phyloP scores from a whole-genome alignment of 495 filamentous ascomycete species.

The Neurospora intermedia region DNA sequence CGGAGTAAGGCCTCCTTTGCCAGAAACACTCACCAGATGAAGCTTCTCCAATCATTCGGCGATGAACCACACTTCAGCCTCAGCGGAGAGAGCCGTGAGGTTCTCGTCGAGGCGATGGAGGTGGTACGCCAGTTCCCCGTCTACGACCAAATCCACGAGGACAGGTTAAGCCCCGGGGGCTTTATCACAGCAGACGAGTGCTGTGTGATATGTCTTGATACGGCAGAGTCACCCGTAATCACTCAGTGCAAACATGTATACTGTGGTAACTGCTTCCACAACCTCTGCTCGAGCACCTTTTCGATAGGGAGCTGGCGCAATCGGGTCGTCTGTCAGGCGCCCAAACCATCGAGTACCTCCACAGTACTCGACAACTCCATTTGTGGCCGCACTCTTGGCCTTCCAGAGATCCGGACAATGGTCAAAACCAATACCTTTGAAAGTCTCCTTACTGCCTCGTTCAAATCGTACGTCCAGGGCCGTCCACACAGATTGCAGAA shows the following conservation, averaged over 20 bases:
- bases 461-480: background rate
- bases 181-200: background rate
- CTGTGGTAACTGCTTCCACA: background rate
- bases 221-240: background rate
- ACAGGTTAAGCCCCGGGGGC: background rate
- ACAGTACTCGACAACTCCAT: background rate
- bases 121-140: background rate
- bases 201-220: background rate
- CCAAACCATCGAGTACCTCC: background rate
- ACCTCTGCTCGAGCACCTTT: background rate
- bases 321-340: background rate
- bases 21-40: background rate
- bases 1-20: background rate
- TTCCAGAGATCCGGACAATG: background rate
- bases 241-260: background rate
- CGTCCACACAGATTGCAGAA: background rate
- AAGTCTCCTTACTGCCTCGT: background rate
- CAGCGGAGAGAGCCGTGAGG: background rate
- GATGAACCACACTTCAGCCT: background rate
- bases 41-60: background rate
- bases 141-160: background rate
- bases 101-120: background rate
- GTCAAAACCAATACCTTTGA: background rate
- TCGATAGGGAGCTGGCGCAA: background rate
- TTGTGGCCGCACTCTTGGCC: background rate